Base-by-base conservation (phyloP, 257 asterid species). In the Solanum chmielewskii region DNA sequence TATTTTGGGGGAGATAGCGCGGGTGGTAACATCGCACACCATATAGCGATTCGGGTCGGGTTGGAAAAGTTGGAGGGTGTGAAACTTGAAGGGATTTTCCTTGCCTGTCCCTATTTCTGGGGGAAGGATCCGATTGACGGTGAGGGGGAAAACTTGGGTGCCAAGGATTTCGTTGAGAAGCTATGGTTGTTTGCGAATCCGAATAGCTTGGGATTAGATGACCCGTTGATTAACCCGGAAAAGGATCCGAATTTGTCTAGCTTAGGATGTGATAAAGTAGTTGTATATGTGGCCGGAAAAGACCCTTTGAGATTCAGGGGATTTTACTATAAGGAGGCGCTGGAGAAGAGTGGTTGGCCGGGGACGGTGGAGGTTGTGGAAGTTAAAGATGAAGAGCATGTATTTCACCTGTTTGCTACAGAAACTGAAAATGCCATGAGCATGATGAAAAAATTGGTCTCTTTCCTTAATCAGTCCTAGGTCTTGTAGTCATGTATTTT, bases 1-100 rank as follows among this genome's bases (percentile, higher is more conserved):
- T 94, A 66, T 35, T 45, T 93, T 5, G 94, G 92, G 3, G 98
- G 98, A 9, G 98, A 95, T 42, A 94, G 97, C 60, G 94, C 97
- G 0, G 98, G 97, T 1, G 97, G 77, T 2, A 95, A 88, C 77
- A 86, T 95, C 16, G 93, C 94, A 0, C 97, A 94, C 83, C 59
- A 90, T 68, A 56, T 92, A 69, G 94, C 92, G 0, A 45, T 92
- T 29, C 92, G 91, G 83, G 73, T 89, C 44, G 96, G 95, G 35
- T 10, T 80, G 35, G 93, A 93, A 71, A 81, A 87, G 0, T 41
- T 89, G 35, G 87, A 45, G 0, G 92, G 92, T 0, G 2, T 94
- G 6, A 77, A 75, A 1, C 52, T 95, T 7, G 35, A 23, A 15
- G 97, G 97, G 25, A 84, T 94, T 86, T 90, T 93, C 71, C 88